Base-by-base conservation (phyloP, 352 stramenopile species). In the Elongisporangium prolatum region DNA sequence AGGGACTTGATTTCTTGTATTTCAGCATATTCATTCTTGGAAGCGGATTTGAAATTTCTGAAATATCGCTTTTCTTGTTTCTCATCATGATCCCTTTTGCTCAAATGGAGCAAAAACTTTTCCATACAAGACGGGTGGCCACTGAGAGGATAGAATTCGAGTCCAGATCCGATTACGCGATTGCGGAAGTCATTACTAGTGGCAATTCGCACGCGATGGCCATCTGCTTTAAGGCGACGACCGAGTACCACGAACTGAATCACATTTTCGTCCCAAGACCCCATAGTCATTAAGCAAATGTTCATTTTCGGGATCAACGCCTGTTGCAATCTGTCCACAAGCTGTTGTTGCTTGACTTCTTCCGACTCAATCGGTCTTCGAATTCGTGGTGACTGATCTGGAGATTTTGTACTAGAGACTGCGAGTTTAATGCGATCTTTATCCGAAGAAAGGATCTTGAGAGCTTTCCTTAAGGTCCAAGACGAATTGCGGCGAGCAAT, bases 181-280 rank as follows among this genome's bases (percentile, higher is more conserved):
- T 84, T 55, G 0, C 90, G 74, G 68, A 93, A 89, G 7, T 72
- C 74, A 21, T 77, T 75, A 55, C 95, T 91, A 9, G 89, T 94
- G 1, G 91, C 93, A 37, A 98, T 84, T 4, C 94, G 80, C 0
- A 98, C 91, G 24, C 84, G 78, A 67, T 98, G 94, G 1, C 93
- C 93, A 38, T 96, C 67, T 0, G 67, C 62, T 63, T 86, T 68
- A 10, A 98, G 74, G 5, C 75, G 60, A 11, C 85, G 56, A 28
- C 86, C 89, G 21, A 98, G 83, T 1, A 73, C 79, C 21, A 93
- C 74, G 54, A 80, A 93, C 24, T 88, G 81, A 47, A 91, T 68
- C 0, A 96, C 69, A 37, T 63, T 84, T 58, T 93, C 84, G 25
- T 70, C 72, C 74, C 82, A 89, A 13, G 60, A 86, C 0, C 88